Conservation (phyloP, 345 rosid species). For the Eucalyptus tenuipes region DNA sequence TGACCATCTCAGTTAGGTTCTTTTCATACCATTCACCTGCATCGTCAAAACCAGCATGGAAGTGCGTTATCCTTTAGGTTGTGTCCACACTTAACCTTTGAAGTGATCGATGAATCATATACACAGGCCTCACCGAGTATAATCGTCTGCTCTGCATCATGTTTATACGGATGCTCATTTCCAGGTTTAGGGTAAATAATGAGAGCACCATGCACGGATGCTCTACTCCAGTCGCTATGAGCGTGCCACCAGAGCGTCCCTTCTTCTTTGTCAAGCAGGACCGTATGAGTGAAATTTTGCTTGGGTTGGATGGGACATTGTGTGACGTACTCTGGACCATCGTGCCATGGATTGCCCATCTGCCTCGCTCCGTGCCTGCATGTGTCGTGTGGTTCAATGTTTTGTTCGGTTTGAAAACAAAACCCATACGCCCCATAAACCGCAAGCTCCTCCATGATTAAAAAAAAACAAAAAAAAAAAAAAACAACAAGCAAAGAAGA, state of each 20-base stretch:
- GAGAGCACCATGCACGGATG: constrained; percentile 25
- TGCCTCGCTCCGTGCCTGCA: constrained; percentile 21
- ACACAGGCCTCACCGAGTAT: neutral
- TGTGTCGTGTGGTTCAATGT: neutral
- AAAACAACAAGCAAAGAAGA: neutral
- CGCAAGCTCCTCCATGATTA: neutral
- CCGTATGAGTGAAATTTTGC: constrained; percentile 5
- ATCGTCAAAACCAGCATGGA: neutral
- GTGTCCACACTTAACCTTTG: neutral
- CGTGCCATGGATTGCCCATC: constrained; percentile 15
- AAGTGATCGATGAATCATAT: neutral
- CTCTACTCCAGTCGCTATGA: constrained; percentile 30
- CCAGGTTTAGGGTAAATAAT: neutral
- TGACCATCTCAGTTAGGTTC: constrained; percentile 1
- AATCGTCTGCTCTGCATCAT: neutral
- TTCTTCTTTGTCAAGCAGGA: constrained; percentile 10
- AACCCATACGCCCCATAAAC: neutral
- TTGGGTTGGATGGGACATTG: constrained; percentile 15
- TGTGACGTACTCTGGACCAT: constrained; percentile 14
- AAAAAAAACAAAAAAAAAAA: too few species aligned
- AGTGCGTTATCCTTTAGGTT: neutral
- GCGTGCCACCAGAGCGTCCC: constrained; percentile 50
- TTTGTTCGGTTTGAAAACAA: neutral
- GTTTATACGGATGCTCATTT: neutral
- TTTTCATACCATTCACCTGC: constrained; percentile 19